Conservation (phyloP, 352 stramenopile genomes). For the Phytophthora agathidicida region DNA sequence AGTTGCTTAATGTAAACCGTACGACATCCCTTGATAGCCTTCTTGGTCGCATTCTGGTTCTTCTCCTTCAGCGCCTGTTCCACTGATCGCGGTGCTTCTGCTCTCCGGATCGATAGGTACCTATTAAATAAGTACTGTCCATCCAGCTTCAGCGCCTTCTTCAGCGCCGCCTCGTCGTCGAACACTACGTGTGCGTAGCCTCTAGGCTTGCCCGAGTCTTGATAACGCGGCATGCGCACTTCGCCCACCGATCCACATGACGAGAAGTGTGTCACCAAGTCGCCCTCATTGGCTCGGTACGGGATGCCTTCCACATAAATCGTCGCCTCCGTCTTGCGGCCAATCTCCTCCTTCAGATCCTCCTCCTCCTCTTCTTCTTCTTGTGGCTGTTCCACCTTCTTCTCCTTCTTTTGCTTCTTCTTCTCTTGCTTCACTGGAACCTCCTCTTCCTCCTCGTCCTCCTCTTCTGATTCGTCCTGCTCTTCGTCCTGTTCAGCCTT, state of each 20-base stretch:
- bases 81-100: slow-evolving; percentile 73
- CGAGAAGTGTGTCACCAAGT: slow-evolving; percentile 92
- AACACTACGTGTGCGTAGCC: slow-evolving; percentile 96
- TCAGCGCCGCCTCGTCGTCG: slow-evolving; percentile 61
- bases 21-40: slow-evolving; percentile 82
- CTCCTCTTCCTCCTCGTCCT: slow-evolving; percentile 46
- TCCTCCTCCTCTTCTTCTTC: slow-evolving; percentile 35
- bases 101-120: slow-evolving; percentile 91
- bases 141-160: slow-evolving; percentile 88
- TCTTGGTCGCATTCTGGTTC: slow-evolving; percentile 69
- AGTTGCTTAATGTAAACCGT: slow-evolving; percentile 96
- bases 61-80: slow-evolving; percentile 77
- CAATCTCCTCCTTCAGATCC: slow-evolving; percentile 65
- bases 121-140: slow-evolving; percentile 87
- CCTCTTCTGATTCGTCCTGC: slow-evolving; percentile 14
- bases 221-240: slow-evolving; percentile 93
- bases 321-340: slow-evolving; percentile 79
- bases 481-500: slow-evolving; percentile 22
- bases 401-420: slow-evolving; percentile 26
- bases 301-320: slow-evolving; percentile 97
- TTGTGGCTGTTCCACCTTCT: slow-evolving; percentile 12
- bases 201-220: slow-evolving; percentile 91
- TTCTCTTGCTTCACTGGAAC: slow-evolving; percentile 54
- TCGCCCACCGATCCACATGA: slow-evolving; percentile 90
- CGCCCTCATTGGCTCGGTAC: slow-evolving; percentile 91